A percentile compares a stretch with the other conserved stretches of the same genome.
Evolutionary conservation across 1,284 basidiomycete species (phyloP).

Genomic region (Tetrapyrgos nigripes): DNA sequence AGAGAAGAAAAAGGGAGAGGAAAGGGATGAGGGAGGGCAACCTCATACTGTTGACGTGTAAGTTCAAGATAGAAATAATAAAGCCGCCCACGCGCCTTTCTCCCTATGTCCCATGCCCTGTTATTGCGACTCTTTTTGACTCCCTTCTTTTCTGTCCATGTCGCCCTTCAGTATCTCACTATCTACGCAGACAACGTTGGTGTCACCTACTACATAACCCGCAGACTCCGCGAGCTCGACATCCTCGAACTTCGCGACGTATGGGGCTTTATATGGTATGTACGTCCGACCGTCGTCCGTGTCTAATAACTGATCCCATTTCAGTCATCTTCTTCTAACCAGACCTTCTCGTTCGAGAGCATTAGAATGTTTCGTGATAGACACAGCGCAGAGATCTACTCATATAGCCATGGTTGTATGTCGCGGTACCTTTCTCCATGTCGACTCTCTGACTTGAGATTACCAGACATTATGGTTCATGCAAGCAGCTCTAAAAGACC

Average conservation of each 20-base stretch:
- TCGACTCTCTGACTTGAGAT: slow-evolving; percentile 22
- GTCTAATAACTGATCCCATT: slow-evolving; percentile 16
- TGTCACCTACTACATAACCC: slow-evolving; percentile 94
- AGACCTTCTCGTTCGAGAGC: slow-evolving; percentile 89
- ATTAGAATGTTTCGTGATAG: slow-evolving; percentile 90
- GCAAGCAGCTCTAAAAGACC: slow-evolving; percentile 92
- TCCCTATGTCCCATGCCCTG: slow-evolving; percentile 52
- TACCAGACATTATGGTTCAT: slow-evolving; percentile 95
- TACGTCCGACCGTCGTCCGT: slow-evolving; percentile 14
- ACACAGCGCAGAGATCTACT: slow-evolving; percentile 86
- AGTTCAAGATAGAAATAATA: slow-evolving; percentile 1
- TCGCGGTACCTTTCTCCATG: slow-evolving; percentile 29
- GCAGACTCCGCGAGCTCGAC: slow-evolving; percentile 80
- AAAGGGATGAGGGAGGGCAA: slow-evolving; percentile 35
- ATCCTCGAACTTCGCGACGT: slow-evolving; percentile 89
- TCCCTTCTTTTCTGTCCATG: slow-evolving; percentile 91
- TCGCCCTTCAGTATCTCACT: slow-evolving; percentile 89
- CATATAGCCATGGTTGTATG: slow-evolving; percentile 93
- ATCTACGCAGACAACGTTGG: slow-evolving; percentile 93
- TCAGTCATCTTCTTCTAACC: slow-evolving; percentile 90
- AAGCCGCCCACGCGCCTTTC: neutral
- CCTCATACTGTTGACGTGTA: slow-evolving; percentile 26
- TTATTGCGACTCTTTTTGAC: slow-evolving; percentile 90
- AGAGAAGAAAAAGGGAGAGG: slow-evolving; percentile 52
- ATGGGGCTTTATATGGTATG: slow-evolving; percentile 95